Evolutionary conservation across 169 alveolate species (phyloP), one percentile per base, ranked within the genome.

Genomic region (Plasmodium knowlesi): DNA sequence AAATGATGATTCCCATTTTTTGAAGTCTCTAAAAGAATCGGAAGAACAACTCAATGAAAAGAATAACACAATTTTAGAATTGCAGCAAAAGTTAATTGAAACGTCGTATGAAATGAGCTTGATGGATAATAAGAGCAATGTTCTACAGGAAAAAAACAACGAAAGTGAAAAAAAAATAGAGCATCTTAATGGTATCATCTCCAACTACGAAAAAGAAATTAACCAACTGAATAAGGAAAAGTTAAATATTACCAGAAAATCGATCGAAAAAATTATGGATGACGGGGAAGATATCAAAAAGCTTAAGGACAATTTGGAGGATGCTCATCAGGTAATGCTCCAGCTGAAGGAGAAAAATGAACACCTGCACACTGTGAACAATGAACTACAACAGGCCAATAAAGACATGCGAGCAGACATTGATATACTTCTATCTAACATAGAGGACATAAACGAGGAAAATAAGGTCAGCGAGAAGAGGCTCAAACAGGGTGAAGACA

Each of bases 241-340:
- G 46, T 5, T 57, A 88, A 76, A 79, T 25, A 79, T 88, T 37
- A 88, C 89, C 4, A 88, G 41, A 88, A 79, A 79, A 41, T 88
- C 89, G 9, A 79, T 79, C 14, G 94, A 88, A 67, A 76, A 88
- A 78, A 79, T 88, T 54, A 88, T 86, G 37, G 84, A 39, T 25
- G 93, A 86, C 46, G 93, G 85, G 54, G 94, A 88, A 67, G 94
- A 80, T 61, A 88, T 88, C 34, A 88, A 88, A 28, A 54, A 79
- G 72, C 14, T 88, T 2, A 88, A 88, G 50, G 89, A 79, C 14
- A 82, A 88, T 61, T 80, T 88, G 50, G 82, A 61, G 46, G 80
- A 43, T 4, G 90, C 94, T 14, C 80, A 88, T 10, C 76, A 79
- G 82, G 61, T 88, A 43, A 53, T 88, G 53, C 34, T 37, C 14